Percentiles rank a stretch among this genome's conserved stretches.
Evolutionary conservation across 1,284 basidiomycete genomes (phyloP).

Genomic region (Boletus sp.): DNA sequence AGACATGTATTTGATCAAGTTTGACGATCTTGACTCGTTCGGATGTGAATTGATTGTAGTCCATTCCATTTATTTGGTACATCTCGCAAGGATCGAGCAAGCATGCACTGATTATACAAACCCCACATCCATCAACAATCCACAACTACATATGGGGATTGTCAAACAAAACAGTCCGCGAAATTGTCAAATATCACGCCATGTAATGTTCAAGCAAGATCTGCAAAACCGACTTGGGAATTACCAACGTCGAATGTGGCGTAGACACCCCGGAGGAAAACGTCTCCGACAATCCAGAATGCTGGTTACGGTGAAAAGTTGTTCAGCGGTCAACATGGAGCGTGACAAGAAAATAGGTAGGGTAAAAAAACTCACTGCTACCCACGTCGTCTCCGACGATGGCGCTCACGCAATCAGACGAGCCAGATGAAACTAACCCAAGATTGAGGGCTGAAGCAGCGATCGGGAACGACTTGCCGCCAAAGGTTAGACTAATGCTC

Average conservation of each 20-base stretch:
- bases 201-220: slow-evolving; percentile 8
- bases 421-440: slow-evolving; percentile 8
- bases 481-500: slow-evolving; percentile 13
- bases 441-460: slow-evolving; percentile 17
- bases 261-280: slow-evolving; percentile 20
- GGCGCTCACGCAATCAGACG: slow-evolving; percentile 19
- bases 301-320: too few species aligned
- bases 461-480: slow-evolving; percentile 15
- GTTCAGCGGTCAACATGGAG: neutral
- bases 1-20: too few species aligned
- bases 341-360: neutral
- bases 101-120: too few species aligned
- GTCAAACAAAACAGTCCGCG: too few species aligned
- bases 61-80: too few species aligned
- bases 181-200: neutral
- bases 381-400: slow-evolving; percentile 3
- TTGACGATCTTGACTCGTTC: too few species aligned
- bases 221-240: slow-evolving; percentile 20
- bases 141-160: too few species aligned
- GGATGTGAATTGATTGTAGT: too few species aligned
- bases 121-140: too few species aligned
- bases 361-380: slow-evolving; percentile 12
- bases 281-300: slow-evolving; percentile 17
- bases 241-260: slow-evolving; percentile 17
- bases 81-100: too few species aligned